Evolutionary conservation across 257 asterid genomes (phyloP).

Genomic region (Osmanthus fragrans): DNA sequence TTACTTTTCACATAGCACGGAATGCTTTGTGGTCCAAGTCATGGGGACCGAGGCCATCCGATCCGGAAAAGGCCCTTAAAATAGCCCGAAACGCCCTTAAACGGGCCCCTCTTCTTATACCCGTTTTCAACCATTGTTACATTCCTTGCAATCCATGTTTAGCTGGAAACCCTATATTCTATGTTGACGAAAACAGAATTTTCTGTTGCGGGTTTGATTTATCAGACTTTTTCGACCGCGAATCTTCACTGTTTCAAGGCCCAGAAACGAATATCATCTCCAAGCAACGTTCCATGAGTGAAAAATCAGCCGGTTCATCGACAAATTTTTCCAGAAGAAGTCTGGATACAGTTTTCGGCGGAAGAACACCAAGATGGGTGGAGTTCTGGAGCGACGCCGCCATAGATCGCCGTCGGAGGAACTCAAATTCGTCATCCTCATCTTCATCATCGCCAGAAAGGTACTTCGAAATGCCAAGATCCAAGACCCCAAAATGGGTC

Average conservation of each 20-base stretch:
- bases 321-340: slow-evolving; percentile 58
- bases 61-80: slow-evolving; percentile 73
- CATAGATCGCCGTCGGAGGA: slow-evolving; percentile 71
- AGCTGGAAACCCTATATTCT: slow-evolving; percentile 89
- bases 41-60: slow-evolving; percentile 79
- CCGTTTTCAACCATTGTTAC: slow-evolving; percentile 84
- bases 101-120: slow-evolving; percentile 82
- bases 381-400: slow-evolving; percentile 99
- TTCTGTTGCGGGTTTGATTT: slow-evolving; percentile 91
- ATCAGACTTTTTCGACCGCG: slow-evolving; percentile 84
- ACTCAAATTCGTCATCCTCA: slow-evolving; percentile 68
- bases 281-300: slow-evolving; percentile 45
- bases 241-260: slow-evolving; percentile 48
- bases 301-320: slow-evolving; percentile 48
- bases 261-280: slow-evolving; percentile 34
- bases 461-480: slow-evolving; percentile 60
- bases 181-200: slow-evolving; percentile 73
- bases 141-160: slow-evolving; percentile 81
- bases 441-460: slow-evolving; percentile 85
- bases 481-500: slow-evolving; percentile 81
- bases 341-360: slow-evolving; percentile 46
- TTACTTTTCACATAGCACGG: slow-evolving; percentile 81
- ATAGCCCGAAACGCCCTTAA: slow-evolving; percentile 75
- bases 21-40: slow-evolving; percentile 84
- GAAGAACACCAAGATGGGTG: slow-evolving; percentile 85